phyloP scores from a whole-genome alignment of 106 monocot genomes.

The Allium cepa region DNA sequence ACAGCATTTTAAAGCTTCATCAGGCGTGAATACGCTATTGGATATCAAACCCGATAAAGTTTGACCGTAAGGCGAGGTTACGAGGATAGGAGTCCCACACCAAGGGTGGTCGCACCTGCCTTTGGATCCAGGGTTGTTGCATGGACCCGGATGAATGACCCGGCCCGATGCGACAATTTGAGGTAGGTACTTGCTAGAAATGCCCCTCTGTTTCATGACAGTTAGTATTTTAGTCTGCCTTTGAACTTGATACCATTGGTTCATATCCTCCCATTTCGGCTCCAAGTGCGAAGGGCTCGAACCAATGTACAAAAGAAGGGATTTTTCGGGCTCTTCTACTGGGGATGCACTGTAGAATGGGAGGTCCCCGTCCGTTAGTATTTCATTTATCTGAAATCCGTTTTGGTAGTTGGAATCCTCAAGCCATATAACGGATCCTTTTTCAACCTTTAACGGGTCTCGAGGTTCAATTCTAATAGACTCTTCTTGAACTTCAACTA shows the following conservation, averaged over 20 bases:
- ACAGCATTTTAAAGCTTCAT: conserved; percentile 85
- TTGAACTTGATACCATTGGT: conserved; percentile 95
- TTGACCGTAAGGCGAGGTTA: conserved; percentile 68
- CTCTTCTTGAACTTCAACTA: conserved; percentile 85
- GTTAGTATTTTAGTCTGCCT: conserved; percentile 84
- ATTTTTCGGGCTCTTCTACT: conserved; percentile 51
- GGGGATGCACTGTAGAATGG: conserved; percentile 53
- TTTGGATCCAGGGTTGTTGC: conserved; percentile 51
- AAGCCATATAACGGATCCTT: conserved; percentile 72
- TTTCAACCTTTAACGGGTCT: conserved; percentile 54
- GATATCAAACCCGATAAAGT: conserved; percentile 52
- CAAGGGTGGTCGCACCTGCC: conserved; percentile 73
- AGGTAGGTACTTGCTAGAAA: conserved; percentile 73
- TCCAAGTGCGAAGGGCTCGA: conserved; percentile 75
- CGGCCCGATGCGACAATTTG: conserved; percentile 64
- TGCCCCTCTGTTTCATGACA: conserved; percentile 78
- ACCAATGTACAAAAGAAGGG: conserved; percentile 64
- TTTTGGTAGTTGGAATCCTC: conserved; percentile 58
- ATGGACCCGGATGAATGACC: conserved; percentile 67
- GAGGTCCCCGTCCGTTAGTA: conserved; percentile 45
- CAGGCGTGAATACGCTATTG: conserved; percentile 56
- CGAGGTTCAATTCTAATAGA: conserved; percentile 29
- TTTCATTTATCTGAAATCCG: conserved; percentile 64
- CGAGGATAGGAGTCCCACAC: conserved; percentile 80
- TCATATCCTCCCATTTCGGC: conserved; percentile 86